Evolutionary conservation across 139 green algal species (phyloP).

Genomic region (Pseudopediastrum boryanum): DNA sequence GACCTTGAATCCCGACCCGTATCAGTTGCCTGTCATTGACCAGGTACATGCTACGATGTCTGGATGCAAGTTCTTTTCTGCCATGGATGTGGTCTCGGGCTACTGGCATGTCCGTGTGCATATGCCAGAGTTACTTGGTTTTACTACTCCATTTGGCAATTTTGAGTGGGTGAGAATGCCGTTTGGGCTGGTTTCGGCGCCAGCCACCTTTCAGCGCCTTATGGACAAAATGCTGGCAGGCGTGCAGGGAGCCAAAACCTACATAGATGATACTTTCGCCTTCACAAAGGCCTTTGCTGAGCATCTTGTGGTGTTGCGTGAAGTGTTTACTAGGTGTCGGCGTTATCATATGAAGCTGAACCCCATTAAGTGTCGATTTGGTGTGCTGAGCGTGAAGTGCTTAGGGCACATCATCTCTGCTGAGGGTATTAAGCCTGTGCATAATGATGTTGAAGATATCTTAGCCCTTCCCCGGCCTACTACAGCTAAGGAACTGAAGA

Average conservation of each 20-base stretch:
- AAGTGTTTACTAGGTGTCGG: not conserved
- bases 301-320: conserved; percentile 14
- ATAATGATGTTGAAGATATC: conserved; percentile 32
- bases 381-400: conserved; percentile 11
- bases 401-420: conserved; percentile 35
- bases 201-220: conserved; percentile 34
- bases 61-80: conserved; percentile 1
- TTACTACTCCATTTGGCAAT: conserved; percentile 17
- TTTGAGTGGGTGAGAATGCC: conserved; percentile 11
- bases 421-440: conserved; percentile 27
- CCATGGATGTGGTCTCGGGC: conserved; percentile 17
- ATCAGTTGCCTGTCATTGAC: conserved; percentile 16
- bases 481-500: conserved; percentile 6
- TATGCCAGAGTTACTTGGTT: not conserved
- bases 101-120: conserved; percentile 20
- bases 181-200: conserved; percentile 24
- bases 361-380: conserved; percentile 30
- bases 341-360: conserved; percentile 31
- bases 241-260: conserved; percentile 9
- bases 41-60: conserved; percentile 1
- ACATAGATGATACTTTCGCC: conserved; percentile 36
- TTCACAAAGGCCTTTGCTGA: conserved; percentile 20
- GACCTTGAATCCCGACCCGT: conserved; percentile 4
- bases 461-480: conserved; percentile 23
- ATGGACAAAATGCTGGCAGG: conserved; percentile 22